Percentiles rank a stretch among this genome's conserved stretches.
These are phyloP conservation scores for Bryopsis sp. DNA, from an alignment of 139 green algal genomes.

Conservation along the genomic window DNA sequence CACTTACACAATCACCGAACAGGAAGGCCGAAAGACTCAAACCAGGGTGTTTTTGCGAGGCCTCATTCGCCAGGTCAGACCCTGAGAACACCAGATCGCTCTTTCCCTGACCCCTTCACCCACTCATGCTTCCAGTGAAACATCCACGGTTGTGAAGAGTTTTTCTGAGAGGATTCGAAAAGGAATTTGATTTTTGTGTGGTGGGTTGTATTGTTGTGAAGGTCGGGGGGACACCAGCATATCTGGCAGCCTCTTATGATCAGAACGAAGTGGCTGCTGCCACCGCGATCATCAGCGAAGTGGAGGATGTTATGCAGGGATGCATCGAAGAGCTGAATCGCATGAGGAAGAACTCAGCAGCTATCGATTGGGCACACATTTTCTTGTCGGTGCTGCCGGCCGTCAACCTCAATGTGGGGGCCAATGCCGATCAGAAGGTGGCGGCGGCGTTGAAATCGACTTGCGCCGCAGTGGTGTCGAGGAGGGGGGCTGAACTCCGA, in stretches of 20 bases:
- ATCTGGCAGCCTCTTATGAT: slow-evolving; percentile 63
- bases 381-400: slow-evolving; percentile 37
- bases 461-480: slow-evolving; percentile 38
- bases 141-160: too few relatives aligned
- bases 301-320: slow-evolving; percentile 58
- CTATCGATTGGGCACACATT: slow-evolving; percentile 78
- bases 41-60: slow-evolving; percentile 75
- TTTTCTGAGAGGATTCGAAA: too few relatives aligned
- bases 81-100: too few relatives aligned
- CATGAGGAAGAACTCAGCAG: slow-evolving; percentile 9
- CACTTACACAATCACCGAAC: slow-evolving; percentile 64
- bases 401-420: slow-evolving; percentile 6
- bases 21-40: slow-evolving; percentile 22
- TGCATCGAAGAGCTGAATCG: slow-evolving; percentile 62
- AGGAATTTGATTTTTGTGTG: too few relatives aligned
- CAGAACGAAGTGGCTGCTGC: slow-evolving; percentile 47
- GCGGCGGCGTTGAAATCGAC: slow-evolving; percentile 50
- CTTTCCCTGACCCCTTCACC: too few relatives aligned
- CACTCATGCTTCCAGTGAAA: too few relatives aligned
- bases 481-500: slow-evolving; percentile 35
- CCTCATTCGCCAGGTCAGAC: slow-evolving; percentile 24
- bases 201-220: too few relatives aligned
- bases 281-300: slow-evolving; percentile 57
- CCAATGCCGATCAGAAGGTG: slow-evolving; percentile 39
- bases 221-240: slow-evolving; percentile 30